Base-by-base conservation (phyloP, 306 rosid species). In the Mimosa pudica region DNA sequence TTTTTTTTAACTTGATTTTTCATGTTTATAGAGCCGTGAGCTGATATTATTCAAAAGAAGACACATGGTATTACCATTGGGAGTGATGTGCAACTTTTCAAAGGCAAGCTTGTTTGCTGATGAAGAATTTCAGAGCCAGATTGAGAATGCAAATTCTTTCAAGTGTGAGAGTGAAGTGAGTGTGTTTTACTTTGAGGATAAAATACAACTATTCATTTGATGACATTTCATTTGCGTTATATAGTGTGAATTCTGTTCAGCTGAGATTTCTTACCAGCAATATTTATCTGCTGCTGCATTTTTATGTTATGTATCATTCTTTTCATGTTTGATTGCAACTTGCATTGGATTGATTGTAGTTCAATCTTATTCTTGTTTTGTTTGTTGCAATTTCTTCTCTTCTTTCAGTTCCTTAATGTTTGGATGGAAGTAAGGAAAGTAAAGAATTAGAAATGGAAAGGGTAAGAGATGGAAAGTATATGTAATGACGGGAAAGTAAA, bases 61-160 rank as follows among this genome's bases (percentile, higher is more conserved):
- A 80, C 69, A 69, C 42, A 45, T 76, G 4, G 16, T 46, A 74
- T 46, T 49, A 42, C 73, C 81, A 67, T 80, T 54, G 82, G 82
- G 16, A 63, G 60, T 52, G 73, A 81, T 48, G 60, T 5, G 1
- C 67, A 10, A 62, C 75, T 48, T 9, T 67, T 35, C 57, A 41
- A 46, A 44, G 68, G 16, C 71, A 52, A 38, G 20, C 45, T 5
- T 52, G 45, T 63, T 73, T 61, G 38, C 69, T 60, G 10, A 0
- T 30, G 67, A 4, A 65, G n/a, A 38, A 72, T n/a, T 30, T 51
- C 58, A 52, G 51, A 44, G 67, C 45, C 78, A 61, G 5, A 70
- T 45, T 54, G 11, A 36, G 74, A 69, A 65, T 64, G 66, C 71
- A 68, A 78, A 74, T 74, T 78, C 14, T 77, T 24, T 67, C 57